Base-by-base conservation (phyloP, 345 rosid genomes). In the Linum lewisii region DNA sequence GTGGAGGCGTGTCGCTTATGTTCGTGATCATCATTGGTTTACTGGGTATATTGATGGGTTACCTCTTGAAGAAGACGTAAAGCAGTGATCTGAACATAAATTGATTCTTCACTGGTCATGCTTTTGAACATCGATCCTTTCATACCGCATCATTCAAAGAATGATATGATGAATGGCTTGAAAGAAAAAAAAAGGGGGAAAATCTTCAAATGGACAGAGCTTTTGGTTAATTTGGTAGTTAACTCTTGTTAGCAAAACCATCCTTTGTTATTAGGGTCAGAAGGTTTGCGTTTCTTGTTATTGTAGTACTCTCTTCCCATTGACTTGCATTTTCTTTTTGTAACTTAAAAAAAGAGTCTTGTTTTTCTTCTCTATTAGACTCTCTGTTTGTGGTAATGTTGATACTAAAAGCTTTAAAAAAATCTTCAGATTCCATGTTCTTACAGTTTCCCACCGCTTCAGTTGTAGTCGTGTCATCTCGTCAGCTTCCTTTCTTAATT, bases 1-100 rank as follows among this genome's bases (percentile, higher is more conserved):
- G 61, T 0, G 79, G 71, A 13, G 84, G 85, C 25, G 68, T 79
- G 50, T 81, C 89, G 0, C 66, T 73, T 57, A 66, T 76, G 74
- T 67, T 83, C 60, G 82, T 86, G 59, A 60, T 81, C 66, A 34
- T 83, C 21, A 67, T 83, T 44, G 88, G 85, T 51, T 59, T 86
- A 72, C 78, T 86, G 0, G 85, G 93, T 69, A 61, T 86, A 63
- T 32, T 86, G 44, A 51, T 83, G 77, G 93, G 93, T 24, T 86
- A 81, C 51, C 53, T 83, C 56, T 63, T 81, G 83, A 85, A 83
- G 83, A 81, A 67, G 73, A 69, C 84, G 8, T 82, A 69, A 75
- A 42, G 16, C 47, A 11, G 47, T 16, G 11, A 38, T 38, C 45
- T 11, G 47, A 42, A 42, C 47, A 42, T 42, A 11, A 42, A 42